These are phyloP conservation scores for Trapa bicornis DNA, from an alignment of 345 rosid species.

Conservation along the genomic window DNA sequence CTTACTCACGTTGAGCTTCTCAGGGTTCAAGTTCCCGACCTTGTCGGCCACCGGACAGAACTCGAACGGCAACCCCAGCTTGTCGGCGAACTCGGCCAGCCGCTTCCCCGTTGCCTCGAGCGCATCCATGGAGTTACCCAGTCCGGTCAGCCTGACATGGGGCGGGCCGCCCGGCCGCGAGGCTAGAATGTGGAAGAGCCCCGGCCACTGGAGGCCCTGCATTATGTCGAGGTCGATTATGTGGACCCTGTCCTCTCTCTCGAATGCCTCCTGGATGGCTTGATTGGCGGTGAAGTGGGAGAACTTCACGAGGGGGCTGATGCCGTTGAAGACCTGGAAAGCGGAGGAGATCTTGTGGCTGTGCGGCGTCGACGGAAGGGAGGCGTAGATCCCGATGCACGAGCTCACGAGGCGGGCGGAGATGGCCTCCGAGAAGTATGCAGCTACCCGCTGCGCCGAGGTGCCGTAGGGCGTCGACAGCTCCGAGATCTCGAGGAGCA, in stretches of 20 bases:
- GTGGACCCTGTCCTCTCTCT: slow-evolving; percentile 87
- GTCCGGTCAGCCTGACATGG: slow-evolving; percentile 80
- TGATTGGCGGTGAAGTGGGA: slow-evolving; percentile 97
- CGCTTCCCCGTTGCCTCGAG: slow-evolving; percentile 89
- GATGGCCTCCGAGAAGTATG: slow-evolving; percentile 96
- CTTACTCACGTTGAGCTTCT: slow-evolving; percentile 58
- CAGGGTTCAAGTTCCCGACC: slow-evolving; percentile 74
- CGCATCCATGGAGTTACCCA: slow-evolving; percentile 80
- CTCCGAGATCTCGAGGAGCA: slow-evolving; percentile 84
- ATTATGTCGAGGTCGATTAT: slow-evolving; percentile 90
- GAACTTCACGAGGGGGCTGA: slow-evolving; percentile 91
- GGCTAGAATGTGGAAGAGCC: slow-evolving; percentile 85
- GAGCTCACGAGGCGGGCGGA: slow-evolving; percentile 72
- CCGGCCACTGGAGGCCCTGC: slow-evolving; percentile 99
- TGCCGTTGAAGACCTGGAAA: slow-evolving; percentile 90
- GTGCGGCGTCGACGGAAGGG: slow-evolving; percentile 64
- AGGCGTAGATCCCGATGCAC: slow-evolving; percentile 69
- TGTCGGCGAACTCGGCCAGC: slow-evolving; percentile 76
- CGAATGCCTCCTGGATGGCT: slow-evolving; percentile 94
- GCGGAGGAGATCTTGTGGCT: slow-evolving; percentile 77
- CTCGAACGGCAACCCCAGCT: slow-evolving; percentile 78
- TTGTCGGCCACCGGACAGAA: slow-evolving; percentile 75
- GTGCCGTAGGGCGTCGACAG: slow-evolving; percentile 88
- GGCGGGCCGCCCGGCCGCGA: slow-evolving; percentile 93
- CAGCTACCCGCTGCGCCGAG: slow-evolving; percentile 94